A percentile compares a stretch with the other conserved stretches of the same genome.
These are phyloP conservation scores for Aspergillus fumigatus DNA, from an alignment of 2,329 filamentous ascomycete genomes.

Conservation along the genomic window DNA sequence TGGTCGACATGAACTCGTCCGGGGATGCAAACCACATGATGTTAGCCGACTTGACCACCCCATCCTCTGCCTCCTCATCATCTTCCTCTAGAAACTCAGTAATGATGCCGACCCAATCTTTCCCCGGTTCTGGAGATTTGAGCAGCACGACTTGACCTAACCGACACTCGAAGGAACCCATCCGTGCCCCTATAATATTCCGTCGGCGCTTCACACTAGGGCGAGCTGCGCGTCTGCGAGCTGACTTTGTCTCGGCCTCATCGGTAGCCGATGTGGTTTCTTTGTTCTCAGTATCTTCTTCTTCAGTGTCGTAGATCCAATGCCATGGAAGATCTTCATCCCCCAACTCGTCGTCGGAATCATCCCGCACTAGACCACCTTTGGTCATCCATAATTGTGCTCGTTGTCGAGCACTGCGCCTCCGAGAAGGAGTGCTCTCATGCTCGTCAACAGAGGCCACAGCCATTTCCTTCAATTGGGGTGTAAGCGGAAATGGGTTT, in stretches of 20 bases:
- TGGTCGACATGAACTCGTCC: conserved; percentile 81
- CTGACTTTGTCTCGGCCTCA: conserved; percentile 19
- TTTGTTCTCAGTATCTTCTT: conserved; percentile 16
- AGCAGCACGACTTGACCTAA: conserved; percentile 81
- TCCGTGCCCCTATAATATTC: conserved; percentile 73
- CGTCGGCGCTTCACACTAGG: conserved; percentile 23
- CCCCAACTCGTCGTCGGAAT: conserved; percentile 84
- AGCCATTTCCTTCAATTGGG: conserved; percentile 16
- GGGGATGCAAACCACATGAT: conserved; percentile 93
- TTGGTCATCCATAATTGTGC: conserved; percentile 50
- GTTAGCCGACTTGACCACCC: conserved; percentile 63
- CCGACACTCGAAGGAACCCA: conserved; percentile 74
- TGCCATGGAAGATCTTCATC: conserved; percentile 70
- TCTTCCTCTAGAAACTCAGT: conserved; percentile 73
- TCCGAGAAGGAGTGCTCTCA: conserved; percentile 10
- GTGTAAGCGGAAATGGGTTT: background rate
- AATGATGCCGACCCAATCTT: conserved; percentile 89
- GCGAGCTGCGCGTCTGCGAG: conserved; percentile 27
- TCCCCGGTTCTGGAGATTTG: conserved; percentile 79
- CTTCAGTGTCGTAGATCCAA: conserved; percentile 62
- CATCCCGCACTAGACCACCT: conserved; percentile 64
- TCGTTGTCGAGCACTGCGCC: conserved; percentile 28
- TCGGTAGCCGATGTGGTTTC: conserved; percentile 11
- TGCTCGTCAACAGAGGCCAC: conserved; percentile 12
- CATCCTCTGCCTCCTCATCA: conserved; percentile 57